Evolutionary conservation across 805 yeast genomes (phyloP).

Genomic region (Ogataea polymorpha): DNA sequence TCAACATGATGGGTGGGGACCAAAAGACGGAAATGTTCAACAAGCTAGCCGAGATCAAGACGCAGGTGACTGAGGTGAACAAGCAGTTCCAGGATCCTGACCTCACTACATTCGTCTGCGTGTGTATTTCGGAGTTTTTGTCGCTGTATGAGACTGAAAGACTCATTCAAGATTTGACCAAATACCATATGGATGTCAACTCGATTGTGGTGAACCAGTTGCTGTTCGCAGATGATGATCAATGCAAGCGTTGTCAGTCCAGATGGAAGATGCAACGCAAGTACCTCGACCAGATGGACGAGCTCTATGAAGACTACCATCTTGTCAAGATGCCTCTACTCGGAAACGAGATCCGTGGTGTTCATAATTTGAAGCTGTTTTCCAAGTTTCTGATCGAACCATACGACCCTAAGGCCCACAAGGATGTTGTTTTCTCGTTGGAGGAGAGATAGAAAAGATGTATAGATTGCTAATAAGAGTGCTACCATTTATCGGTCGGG

Average conservation of each 20-base stretch:
- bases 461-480: background rate
- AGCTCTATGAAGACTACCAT: conserved; percentile 95
- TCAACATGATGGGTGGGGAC: conserved; percentile 70
- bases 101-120: conserved; percentile 92
- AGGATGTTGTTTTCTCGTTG: conserved; percentile 49
- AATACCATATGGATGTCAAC: conserved; percentile 94
- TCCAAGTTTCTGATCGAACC: conserved; percentile 78
- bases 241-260: conserved; percentile 86
- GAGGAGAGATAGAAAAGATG: conserved; percentile 38
- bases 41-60: conserved; percentile 78
- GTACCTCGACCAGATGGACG: conserved; percentile 92
- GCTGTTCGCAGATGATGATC: conserved; percentile 76
- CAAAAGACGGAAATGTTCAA: conserved; percentile 68
- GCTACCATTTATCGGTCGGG: background rate
- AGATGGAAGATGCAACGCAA: conserved; percentile 96
- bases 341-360: conserved; percentile 93
- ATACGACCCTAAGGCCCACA: conserved; percentile 65
- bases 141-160: conserved; percentile 97
- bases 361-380: conserved; percentile 77
- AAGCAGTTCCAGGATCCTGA: conserved; percentile 96
- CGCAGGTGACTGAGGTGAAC: conserved; percentile 81
- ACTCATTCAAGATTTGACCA: conserved; percentile 92
- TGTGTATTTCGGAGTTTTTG: conserved; percentile 94
- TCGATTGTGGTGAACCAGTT: conserved; percentile 95
- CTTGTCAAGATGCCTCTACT: conserved; percentile 92